phyloP scores from a whole-genome alignment of 129 eudicot genomes.

The Lactuca sativa region DNA sequence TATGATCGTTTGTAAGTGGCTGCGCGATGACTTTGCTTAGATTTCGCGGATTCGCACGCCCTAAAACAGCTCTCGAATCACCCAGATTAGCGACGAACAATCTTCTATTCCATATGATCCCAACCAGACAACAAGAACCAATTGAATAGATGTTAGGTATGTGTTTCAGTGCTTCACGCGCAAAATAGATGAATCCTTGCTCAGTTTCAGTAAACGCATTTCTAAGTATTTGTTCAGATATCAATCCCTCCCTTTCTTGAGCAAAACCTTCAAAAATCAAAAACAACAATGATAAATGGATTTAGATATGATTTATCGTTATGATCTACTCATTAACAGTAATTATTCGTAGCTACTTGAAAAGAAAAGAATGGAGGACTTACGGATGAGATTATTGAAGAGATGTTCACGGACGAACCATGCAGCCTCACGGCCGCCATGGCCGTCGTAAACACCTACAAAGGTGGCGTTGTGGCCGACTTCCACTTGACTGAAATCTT shows the following conservation, averaged over 20 bases:
- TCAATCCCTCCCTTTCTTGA: background rate
- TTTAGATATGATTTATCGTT: too few relatives aligned
- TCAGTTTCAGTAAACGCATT: slow-evolving; percentile 24
- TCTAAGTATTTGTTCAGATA: background rate
- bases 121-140: slow-evolving; percentile 41
- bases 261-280: slow-evolving; percentile 6
- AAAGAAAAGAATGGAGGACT: background rate
- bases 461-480: slow-evolving; percentile 30
- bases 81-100: slow-evolving; percentile 35
- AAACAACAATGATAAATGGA: too few relatives aligned
- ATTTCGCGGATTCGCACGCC: background rate
- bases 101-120: slow-evolving; percentile 16
- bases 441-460: slow-evolving; percentile 60
- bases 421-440: slow-evolving; percentile 47
- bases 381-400: slow-evolving; percentile 28
- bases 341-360: background rate
- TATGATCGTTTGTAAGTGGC: slow-evolving; percentile 29
- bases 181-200: slow-evolving; percentile 15
- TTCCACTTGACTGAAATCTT: slow-evolving; percentile 48
- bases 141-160: slow-evolving; percentile 14
- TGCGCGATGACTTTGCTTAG: slow-evolving; percentile 16
- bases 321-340: background rate
- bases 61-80: slow-evolving; percentile 39
- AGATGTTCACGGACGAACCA: slow-evolving; percentile 28
- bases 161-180: background rate